Percentiles rank a stretch among this genome's conserved stretches.
phyloP scores from a whole-genome alignment of 495 filamentous ascomycete species.

The Penicillium daleae region DNA sequence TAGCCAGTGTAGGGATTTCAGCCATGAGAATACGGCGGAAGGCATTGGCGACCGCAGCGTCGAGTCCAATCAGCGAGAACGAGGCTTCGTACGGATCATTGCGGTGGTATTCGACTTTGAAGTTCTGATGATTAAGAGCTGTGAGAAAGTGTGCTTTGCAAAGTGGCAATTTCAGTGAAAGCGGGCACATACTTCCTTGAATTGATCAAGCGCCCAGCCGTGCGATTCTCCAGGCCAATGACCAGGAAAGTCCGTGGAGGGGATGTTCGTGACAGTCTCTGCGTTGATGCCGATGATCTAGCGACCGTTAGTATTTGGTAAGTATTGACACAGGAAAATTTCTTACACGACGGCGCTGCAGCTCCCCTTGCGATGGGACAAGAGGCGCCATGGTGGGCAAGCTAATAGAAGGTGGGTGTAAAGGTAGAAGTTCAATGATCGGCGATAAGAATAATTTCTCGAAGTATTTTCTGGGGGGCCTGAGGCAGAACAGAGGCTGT shows the following conservation, averaged over 20 bases:
- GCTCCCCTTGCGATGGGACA: slow-evolving; percentile 52
- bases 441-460: slow-evolving; percentile 45
- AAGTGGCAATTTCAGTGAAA: not conserved
- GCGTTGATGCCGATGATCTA: slow-evolving; percentile 84
- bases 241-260: slow-evolving; percentile 86
- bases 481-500: slow-evolving; percentile 30
- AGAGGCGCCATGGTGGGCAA: slow-evolving; percentile 51
- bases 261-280: slow-evolving; percentile 86
- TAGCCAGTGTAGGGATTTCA: slow-evolving; percentile 91
- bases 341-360: slow-evolving; percentile 53
- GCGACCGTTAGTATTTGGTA: slow-evolving; percentile 16
- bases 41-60: slow-evolving; percentile 94
- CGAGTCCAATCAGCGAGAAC: slow-evolving; percentile 89
- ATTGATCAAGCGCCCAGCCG: slow-evolving; percentile 78
- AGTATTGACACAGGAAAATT: not conserved
- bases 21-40: slow-evolving; percentile 97
- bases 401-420: slow-evolving; percentile 23
- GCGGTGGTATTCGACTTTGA: slow-evolving; percentile 80
- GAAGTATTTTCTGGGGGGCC: slow-evolving; percentile 37
- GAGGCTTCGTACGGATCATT: slow-evolving; percentile 73
- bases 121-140: slow-evolving; percentile 46
- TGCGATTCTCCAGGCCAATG: slow-evolving; percentile 92
- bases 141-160: slow-evolving; percentile 14
- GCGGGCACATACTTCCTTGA: slow-evolving; percentile 55
- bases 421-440: slow-evolving; percentile 41